A percentile compares a stretch with the other conserved stretches of the same genome.
These are phyloP conservation scores for Alloascoidea hylecoeti DNA, from an alignment of 805 yeast genomes.

Conservation along the genomic window DNA sequence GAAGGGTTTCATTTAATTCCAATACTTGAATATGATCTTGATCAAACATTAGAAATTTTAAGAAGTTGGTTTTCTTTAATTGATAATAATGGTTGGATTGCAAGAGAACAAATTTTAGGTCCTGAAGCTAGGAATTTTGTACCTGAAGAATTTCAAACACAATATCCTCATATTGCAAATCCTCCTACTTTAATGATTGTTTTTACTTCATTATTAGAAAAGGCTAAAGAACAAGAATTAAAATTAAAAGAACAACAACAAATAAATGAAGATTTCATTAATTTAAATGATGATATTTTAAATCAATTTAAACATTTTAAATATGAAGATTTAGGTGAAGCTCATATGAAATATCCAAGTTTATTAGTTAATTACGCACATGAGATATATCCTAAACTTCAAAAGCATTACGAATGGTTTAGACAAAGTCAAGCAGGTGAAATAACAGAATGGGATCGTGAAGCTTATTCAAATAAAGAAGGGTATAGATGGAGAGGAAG, in stretches of 20 bases:
- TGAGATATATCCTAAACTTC: conserved; percentile 61
- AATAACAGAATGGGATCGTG: conserved; percentile 55
- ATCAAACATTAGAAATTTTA: conserved; percentile 63
- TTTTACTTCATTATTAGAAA: conserved; percentile 40
- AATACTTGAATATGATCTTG: conserved; percentile 69
- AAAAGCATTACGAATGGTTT: conserved; percentile 76
- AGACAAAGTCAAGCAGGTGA: conserved; percentile 69
- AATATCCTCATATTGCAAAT: conserved; percentile 81
- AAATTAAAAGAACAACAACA: conserved; percentile 2
- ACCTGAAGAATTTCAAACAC: conserved; percentile 71
- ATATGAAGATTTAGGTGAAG: conserved; percentile 22
- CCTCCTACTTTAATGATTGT: conserved; percentile 88
- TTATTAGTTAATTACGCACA: conserved; percentile 42
- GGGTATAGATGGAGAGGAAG: conserved; percentile 92
- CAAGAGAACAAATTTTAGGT: conserved; percentile 89
- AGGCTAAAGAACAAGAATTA: conserved; percentile 17
- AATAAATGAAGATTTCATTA: neutral
- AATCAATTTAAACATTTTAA: conserved; percentile 13
- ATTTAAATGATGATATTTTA: conserved; percentile 3
- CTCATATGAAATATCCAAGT: conserved; percentile 44
- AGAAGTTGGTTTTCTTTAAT: conserved; percentile 80
- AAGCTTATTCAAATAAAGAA: conserved; percentile 35
- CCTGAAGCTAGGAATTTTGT: conserved; percentile 82
- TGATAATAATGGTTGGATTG: conserved; percentile 93
- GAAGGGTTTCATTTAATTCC: conserved; percentile 93